Evolutionary conservation across 495 filamentous ascomycete species (phyloP), one percentile per base, ranked within the genome.

Genomic region (Gamarada debralockiae): DNA sequence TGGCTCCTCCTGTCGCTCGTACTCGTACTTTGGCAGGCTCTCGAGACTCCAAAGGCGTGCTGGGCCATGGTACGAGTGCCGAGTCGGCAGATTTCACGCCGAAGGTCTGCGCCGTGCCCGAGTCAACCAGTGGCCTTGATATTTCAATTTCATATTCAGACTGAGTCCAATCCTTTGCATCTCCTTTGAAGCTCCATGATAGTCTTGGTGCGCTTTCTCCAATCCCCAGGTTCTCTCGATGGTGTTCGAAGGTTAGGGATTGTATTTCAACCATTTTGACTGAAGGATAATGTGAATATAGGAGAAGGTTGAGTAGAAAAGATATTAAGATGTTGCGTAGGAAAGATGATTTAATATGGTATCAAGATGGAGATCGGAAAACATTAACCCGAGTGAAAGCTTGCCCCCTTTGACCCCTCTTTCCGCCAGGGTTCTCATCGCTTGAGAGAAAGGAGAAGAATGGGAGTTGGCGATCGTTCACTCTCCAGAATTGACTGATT

Each of bases 31-130:
- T 57, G 10, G 60, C 72, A 2, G 54, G 52, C 55, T 76, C 74
- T 25, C 73, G 58, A 13, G 75, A 74, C 3, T 58, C 39, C 7
- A 79, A 60, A 2, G 70, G 66, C 1, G 65, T 55, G 0, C 68
- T 68, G 13, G 75, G 76, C 76, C 76, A 79, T n/a, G 73, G 75
- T 0, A 79, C 69, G 1, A 77, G 69, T 12, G 74, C 59, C 0
- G 76, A 79, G 1, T 68, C 56, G 1, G 40, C 6, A 14, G 48
- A 56, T 1, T 37, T 21, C 14, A 53, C 31, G 14, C 10, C 22
- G 43, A 48, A 60, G 3, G 25, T 25, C 24, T 51, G 13, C 18
- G 29, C 20, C 14, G 37, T 23, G 15, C 18, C 8, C 10, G 33
- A 17, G 18, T 21, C 2, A 50, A 61, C 14, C 39, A 12, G 17